These are phyloP conservation scores for Agastache rugosa DNA, from an alignment of 257 asterid genomes.

Conservation along the genomic window DNA sequence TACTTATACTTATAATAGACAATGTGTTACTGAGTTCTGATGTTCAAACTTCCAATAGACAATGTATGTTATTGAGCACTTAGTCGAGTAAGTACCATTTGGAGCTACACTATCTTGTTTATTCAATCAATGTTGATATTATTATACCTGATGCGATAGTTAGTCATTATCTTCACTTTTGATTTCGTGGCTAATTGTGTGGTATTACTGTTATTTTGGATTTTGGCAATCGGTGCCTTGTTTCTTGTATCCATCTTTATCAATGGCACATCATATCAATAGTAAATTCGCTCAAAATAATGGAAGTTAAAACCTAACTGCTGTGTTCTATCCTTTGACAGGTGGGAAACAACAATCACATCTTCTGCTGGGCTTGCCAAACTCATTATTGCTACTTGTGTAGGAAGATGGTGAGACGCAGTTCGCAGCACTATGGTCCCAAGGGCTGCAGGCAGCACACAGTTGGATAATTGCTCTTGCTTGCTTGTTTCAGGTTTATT, in stretches of 20 bases:
- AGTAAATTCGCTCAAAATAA: neutral
- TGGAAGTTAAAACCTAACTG: neutral
- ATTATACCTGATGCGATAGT: neutral
- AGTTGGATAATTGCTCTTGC: conserved; percentile 36
- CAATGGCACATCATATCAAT: neutral
- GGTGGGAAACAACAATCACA: conserved; percentile 83
- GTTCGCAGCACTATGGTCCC: conserved; percentile 76
- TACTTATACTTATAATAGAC: neutral
- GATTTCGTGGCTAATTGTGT: neutral
- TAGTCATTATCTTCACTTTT: neutral
- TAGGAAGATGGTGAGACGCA: conserved; percentile 65
- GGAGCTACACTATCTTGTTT: neutral
- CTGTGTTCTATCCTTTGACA: conserved; percentile 32
- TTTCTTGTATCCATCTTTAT: neutral
- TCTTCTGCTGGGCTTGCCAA: conserved; percentile 92
- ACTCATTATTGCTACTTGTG: conserved; percentile 87
- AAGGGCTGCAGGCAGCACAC: conserved; percentile 95
- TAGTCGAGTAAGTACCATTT: neutral
- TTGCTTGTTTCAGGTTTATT: neutral
- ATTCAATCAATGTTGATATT: neutral
- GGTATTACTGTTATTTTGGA: neutral
- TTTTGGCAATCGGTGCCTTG: neutral
- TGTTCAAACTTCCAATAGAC: neutral
- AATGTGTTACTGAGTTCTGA: neutral
- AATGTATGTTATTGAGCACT: neutral